These are phyloP conservation scores for Xanthoceras sorbifolium DNA, from an alignment of 345 rosid species.

Conservation along the genomic window DNA sequence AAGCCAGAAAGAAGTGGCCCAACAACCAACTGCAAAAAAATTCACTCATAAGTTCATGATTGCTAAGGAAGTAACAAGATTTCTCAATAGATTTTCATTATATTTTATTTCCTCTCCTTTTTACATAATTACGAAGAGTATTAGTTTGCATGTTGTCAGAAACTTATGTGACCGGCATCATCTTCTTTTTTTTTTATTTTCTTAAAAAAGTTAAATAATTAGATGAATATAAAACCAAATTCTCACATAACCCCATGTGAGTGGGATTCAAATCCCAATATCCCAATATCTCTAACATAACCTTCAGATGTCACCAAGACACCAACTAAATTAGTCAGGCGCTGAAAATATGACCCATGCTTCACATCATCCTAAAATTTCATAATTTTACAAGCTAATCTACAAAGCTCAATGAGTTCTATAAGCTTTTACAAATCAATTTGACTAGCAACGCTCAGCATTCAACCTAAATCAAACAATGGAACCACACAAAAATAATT, in stretches of 20 bases:
- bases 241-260: not conserved
- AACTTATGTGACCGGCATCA: not conserved
- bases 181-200: not conserved
- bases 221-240: not conserved
- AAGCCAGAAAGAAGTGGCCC: conserved; percentile 74
- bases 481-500: not conserved
- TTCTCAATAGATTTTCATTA: not conserved
- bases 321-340: not conserved
- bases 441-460: not conserved
- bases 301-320: not conserved
- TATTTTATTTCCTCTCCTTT: not conserved
- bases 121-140: not conserved
- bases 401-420: not conserved
- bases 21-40: conserved; percentile 66
- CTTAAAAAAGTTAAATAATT: too few relatives aligned
- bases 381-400: not conserved
- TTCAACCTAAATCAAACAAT: not conserved
- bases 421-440: not conserved
- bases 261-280: not conserved
- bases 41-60: conserved; percentile 7
- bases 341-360: not conserved
- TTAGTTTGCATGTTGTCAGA: not conserved
- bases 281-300: not conserved
- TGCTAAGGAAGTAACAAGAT: not conserved
- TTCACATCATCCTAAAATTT: not conserved